Percentiles rank a stretch among this genome's conserved stretches.
Conservation (phyloP, 805 yeast genomes). For the Clavispora carvajalis region DNA sequence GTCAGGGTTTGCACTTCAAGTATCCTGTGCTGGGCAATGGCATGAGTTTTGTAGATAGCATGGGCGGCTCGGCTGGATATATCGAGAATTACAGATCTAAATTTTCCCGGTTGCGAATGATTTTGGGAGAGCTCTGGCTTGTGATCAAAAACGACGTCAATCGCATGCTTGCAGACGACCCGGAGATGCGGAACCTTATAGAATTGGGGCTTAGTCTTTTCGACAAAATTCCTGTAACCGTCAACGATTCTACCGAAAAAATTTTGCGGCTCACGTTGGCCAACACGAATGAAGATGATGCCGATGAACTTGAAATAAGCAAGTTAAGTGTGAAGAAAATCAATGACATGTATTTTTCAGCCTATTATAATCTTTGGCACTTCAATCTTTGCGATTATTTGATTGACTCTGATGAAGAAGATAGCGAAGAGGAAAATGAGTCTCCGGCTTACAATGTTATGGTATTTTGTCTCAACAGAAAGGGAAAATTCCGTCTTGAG, state of each 20-base stretch:
- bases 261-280: constrained; percentile 36
- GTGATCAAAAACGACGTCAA: constrained; percentile 51
- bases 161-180: constrained; percentile 28
- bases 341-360: constrained; percentile 56
- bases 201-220: constrained; percentile 56
- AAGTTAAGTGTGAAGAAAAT: constrained; percentile 30
- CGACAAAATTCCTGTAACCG: constrained; percentile 55
- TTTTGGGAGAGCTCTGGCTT: constrained; percentile 60
- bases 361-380: constrained; percentile 75
- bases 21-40: constrained; percentile 70
- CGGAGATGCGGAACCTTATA: constrained; percentile 39
- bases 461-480: constrained; percentile 38
- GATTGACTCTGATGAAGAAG: constrained; percentile 2
- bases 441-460: constrained; percentile 34
- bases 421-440: not conserved
- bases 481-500: constrained; percentile 46
- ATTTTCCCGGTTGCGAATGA: constrained; percentile 55
- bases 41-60: constrained; percentile 53
- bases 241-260: constrained; percentile 32
- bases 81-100: constrained; percentile 59
- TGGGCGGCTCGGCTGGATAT: constrained; percentile 29
- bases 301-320: constrained; percentile 32
- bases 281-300: constrained; percentile 15
- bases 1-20: constrained; percentile 68
- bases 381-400: constrained; percentile 59